Percentiles rank a stretch among this genome's conserved stretches.
Conservation (phyloP, 2,329 filamentous ascomycete genomes). For the Chlorencoelia australis region DNA sequence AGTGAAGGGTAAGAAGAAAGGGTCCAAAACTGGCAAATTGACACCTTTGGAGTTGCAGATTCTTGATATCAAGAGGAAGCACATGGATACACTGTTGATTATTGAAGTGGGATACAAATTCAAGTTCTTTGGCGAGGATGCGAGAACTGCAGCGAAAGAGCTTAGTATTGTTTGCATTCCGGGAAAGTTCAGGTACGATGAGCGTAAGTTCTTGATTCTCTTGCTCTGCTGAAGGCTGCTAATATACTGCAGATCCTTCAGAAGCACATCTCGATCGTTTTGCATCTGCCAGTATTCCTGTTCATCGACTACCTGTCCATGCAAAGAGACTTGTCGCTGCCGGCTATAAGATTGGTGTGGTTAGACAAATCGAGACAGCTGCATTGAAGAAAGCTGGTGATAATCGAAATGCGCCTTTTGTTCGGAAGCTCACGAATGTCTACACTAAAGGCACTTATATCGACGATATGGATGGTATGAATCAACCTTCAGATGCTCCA, state of each 20-base stretch:
- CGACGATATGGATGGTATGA: constrained; percentile 79
- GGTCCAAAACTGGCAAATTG: constrained; percentile 62
- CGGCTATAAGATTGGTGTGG: constrained; percentile 92
- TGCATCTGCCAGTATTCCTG: constrained; percentile 90
- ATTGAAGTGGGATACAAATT: constrained; percentile 98
- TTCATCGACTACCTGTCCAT: constrained; percentile 84
- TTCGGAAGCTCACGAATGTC: constrained; percentile 85
- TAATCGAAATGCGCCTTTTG: constrained; percentile 86
- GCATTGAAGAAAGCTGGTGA: constrained; percentile 92
- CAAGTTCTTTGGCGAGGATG: constrained; percentile 93
- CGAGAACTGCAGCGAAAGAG: constrained; percentile 77
- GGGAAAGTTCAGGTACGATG: constrained; percentile 88
- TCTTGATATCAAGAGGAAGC: constrained; percentile 83
- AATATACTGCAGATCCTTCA: constrained; percentile 51
- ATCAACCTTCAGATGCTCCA: constrained; percentile 41
- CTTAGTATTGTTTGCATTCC: constrained; percentile 94
- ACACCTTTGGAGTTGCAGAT: constrained; percentile 93
- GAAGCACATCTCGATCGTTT: constrained; percentile 89
- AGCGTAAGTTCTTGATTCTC: constrained; percentile 44
- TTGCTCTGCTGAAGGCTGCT: constrained; percentile 9
- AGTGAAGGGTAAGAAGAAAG: constrained; percentile 55
- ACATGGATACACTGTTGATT: constrained; percentile 81
- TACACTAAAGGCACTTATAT: constrained; percentile 98
- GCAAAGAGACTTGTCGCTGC: constrained; percentile 86
- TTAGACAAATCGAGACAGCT: constrained; percentile 88